Evolutionary conservation across 2,329 filamentous ascomycete genomes (phyloP), one percentile per base, ranked within the genome.

Genomic region (Aspergillus udagawae): DNA sequence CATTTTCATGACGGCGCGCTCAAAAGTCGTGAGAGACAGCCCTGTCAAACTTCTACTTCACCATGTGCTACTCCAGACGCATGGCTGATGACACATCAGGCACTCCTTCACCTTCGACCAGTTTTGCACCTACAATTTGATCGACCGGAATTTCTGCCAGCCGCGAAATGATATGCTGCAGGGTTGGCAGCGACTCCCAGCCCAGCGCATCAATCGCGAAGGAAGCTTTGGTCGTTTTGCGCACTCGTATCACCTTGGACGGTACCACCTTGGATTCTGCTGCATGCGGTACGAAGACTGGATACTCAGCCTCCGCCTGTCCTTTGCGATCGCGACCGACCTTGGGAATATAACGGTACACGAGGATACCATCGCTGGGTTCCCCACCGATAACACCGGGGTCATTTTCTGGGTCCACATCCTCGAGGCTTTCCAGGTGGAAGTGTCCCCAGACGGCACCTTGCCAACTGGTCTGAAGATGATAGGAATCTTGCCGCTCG

Each of bases 121-220:
- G 72, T 70, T 82, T 84, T 0, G 79, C 83, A 32, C 78, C 74
- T 3, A 86, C 71, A 42, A 87, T 68, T 55, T 80, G 79, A 63
- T 82, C 85, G 1, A 86, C 68, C 0, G 84, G 85, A 4, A 88
- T 73, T 60, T 84, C 81, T 1, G 78, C 77, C 55, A 87, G 67
- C 14, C 78, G 73, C 21, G 72, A 69, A 4, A 83, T 72, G 8
- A 88, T 71, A 65, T 87, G 82, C 64, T 87, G 83, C 53, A 87
- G 70, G 2, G 84, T 88, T 0, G 85, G 86, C 57, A 87, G 66
- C 4, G 70, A 73, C 49, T 83, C 73, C 83, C 79, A 83, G 62
- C 83, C 79, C 17, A 80, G 62, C 0, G 71, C 72, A 42, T 83
- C 75, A 54, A 86, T 79, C 52, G 73, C 69, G 52, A 87, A 68